These are phyloP conservation scores for Parasitella parasitica DNA, from an alignment of 371 early-diverging fungal genomes.

Conservation along the genomic window DNA sequence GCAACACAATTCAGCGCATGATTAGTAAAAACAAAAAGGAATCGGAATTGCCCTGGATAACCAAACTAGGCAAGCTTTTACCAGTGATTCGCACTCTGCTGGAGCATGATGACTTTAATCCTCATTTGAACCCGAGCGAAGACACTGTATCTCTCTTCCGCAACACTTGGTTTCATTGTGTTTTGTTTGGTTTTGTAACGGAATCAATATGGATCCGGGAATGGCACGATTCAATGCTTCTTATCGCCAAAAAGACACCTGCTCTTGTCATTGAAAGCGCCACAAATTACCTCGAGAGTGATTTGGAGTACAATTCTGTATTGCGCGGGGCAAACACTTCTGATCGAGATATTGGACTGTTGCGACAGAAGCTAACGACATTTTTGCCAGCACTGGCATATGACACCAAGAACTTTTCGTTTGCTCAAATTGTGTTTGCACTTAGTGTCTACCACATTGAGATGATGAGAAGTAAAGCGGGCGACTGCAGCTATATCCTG, in stretches of 20 bases:
- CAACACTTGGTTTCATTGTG: conserved; percentile 89
- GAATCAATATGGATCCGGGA: conserved; percentile 77
- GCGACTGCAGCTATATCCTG: conserved; percentile 71
- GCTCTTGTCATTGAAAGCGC: conserved; percentile 72
- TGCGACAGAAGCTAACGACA: conserved; percentile 38
- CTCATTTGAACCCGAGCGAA: conserved; percentile 57
- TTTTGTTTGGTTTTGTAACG: conserved; percentile 77
- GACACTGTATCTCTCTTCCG: conserved; percentile 77
- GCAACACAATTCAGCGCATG: conserved; percentile 58
- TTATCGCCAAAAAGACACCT: conserved; percentile 86
- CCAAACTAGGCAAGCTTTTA: conserved; percentile 65
- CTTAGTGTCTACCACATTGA: conserved; percentile 87
- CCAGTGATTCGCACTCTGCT: conserved; percentile 67
- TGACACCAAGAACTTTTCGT: conserved; percentile 68
- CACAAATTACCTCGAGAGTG: conserved; percentile 84
- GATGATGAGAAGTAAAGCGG: conserved; percentile 69
- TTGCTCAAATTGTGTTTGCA: conserved; percentile 79
- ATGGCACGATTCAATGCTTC: conserved; percentile 67
- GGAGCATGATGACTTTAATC: conserved; percentile 62
- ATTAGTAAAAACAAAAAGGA: conserved; percentile 53
- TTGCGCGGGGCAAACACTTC: conserved; percentile 61
- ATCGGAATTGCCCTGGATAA: conserved; percentile 51
- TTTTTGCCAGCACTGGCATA: conserved; percentile 45
- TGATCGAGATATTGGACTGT: conserved; percentile 46
- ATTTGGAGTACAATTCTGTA: conserved; percentile 86